phyloP scores from a whole-genome alignment of 495 filamentous ascomycete species.

The Halenospora varia region DNA sequence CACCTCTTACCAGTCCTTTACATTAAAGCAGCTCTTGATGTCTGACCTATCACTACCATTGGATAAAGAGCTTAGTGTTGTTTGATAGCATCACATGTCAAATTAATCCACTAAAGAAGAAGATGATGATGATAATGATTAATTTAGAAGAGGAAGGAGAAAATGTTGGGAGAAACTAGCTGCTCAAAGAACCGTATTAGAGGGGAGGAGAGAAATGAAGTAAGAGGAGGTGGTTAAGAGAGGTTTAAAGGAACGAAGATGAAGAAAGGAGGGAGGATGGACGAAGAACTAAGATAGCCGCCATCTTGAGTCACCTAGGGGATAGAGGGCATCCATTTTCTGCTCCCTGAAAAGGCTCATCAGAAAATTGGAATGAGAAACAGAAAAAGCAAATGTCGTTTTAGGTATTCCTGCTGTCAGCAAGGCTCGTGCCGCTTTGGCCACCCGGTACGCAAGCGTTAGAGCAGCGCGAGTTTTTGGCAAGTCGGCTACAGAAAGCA shows the following conservation, averaged over 20 bases:
- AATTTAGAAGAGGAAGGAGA: slow-evolving; percentile 1
- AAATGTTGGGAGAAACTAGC: slow-evolving; percentile 3
- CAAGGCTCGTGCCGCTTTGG: slow-evolving; percentile 16
- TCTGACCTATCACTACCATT: slow-evolving; percentile 2
- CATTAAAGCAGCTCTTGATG: slow-evolving; percentile 10
- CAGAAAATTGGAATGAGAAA: slow-evolving; percentile 16
- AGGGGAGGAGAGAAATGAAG: slow-evolving; percentile 10
- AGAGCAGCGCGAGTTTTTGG: slow-evolving; percentile 19
- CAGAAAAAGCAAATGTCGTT: slow-evolving; percentile 3
- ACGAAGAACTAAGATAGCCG: slow-evolving; percentile 14
- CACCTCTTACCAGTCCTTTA: slow-evolving; percentile 6
- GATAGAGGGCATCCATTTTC: slow-evolving; percentile 16
- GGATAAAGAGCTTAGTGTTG: slow-evolving; percentile 5
- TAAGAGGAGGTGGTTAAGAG: slow-evolving; percentile 13
- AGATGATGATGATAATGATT: neutral
- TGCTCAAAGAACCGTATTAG: slow-evolving; percentile 4
- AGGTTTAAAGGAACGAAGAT: slow-evolving; percentile 16
- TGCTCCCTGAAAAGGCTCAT: slow-evolving; percentile 9
- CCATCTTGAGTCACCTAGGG: slow-evolving; percentile 19
- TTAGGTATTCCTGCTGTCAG: slow-evolving; percentile 1
- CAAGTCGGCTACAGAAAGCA: slow-evolving; percentile 12
- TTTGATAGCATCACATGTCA: slow-evolving; percentile 1
- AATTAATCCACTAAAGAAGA: neutral
- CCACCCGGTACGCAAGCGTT: slow-evolving; percentile 15
- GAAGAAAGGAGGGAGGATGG: slow-evolving; percentile 11